These are phyloP conservation scores for Lumnitzera littorea DNA, from an alignment of 345 rosid species.

Conservation along the genomic window DNA sequence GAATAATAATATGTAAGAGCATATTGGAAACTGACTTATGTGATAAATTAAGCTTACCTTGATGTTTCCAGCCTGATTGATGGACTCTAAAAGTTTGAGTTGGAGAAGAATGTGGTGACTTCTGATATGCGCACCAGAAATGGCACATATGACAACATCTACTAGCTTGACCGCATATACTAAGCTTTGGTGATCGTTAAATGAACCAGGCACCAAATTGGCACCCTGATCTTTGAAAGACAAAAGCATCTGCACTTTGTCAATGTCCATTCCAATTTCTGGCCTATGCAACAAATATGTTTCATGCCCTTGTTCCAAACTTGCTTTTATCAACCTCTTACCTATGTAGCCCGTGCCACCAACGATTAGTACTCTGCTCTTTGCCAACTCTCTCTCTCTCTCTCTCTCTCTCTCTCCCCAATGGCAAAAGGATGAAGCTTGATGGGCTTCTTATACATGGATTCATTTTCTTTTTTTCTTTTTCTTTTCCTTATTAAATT, in stretches of 20 bases:
- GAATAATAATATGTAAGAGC: no score
- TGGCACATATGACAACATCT: slow-evolving; percentile 68
- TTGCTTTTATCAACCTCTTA: slow-evolving; percentile 65
- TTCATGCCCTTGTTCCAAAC: slow-evolving; percentile 56
- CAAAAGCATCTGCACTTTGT: slow-evolving; percentile 58
- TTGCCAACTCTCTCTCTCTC: slow-evolving; percentile 15
- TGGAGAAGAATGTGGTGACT: slow-evolving; percentile 71
- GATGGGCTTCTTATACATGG: no score
- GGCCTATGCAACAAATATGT: slow-evolving; percentile 53
- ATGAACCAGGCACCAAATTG: slow-evolving; percentile 47
- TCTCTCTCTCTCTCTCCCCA: no score
- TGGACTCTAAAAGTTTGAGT: slow-evolving; percentile 76
- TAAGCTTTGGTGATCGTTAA: slow-evolving; percentile 44
- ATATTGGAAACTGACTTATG: no score
- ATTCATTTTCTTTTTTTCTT: no score
- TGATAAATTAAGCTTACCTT: slow-evolving; percentile 30
- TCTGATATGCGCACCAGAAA: slow-evolving; percentile 78
- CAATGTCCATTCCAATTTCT: slow-evolving; percentile 63
- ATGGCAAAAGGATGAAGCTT: no score
- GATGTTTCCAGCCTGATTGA: slow-evolving; percentile 77
- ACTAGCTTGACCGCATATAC: slow-evolving; percentile 49
- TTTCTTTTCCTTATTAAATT: no score
- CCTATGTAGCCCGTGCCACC: slow-evolving; percentile 84
- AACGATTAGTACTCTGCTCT: slow-evolving; percentile 51
- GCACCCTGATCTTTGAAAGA: slow-evolving; percentile 57